phyloP scores from a whole-genome alignment of 257 asterid species.

The Nicotiana benthamiana region DNA sequence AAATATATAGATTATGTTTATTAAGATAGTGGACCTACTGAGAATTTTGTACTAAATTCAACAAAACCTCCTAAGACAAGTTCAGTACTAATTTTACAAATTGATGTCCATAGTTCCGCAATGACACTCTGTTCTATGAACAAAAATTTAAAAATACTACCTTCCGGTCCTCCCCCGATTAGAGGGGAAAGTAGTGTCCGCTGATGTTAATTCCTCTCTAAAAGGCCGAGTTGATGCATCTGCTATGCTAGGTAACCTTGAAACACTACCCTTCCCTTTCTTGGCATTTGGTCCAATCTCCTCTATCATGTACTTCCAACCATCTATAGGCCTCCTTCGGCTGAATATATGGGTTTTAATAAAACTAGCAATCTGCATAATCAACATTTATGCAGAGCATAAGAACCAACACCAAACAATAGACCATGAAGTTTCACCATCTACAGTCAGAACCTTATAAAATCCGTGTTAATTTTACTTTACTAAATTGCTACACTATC shows the following conservation, averaged over 20 bases:
- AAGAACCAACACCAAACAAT: neutral
- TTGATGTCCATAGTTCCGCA: no score
- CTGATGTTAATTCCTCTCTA: conserved; percentile 48
- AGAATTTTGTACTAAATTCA: no score
- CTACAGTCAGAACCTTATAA: neutral
- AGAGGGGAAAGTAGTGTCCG: conserved; percentile 11
- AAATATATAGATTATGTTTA: no score
- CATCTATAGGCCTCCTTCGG: conserved; percentile 64
- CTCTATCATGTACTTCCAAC: conserved; percentile 97
- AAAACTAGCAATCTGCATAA: conserved; percentile 79
- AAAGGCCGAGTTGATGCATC: conserved; percentile 84
- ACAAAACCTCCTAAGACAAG: no score
- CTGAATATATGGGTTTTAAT: conserved; percentile 65
- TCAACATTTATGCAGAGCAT: neutral
- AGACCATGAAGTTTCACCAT: neutral
- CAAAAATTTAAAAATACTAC: neutral
- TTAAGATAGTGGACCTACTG: no score
- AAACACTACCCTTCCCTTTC: conserved; percentile 75
- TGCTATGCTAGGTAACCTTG: conserved; percentile 63
- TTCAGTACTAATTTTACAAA: no score
- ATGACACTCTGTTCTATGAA: no score
- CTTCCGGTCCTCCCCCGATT: conserved; percentile 9
- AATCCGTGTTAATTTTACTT: no score
- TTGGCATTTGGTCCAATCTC: conserved; percentile 82
- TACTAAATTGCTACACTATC: neutral